These are phyloP conservation scores for Aspergillus alliaceus DNA, from an alignment of 2,329 filamentous ascomycete genomes.

Conservation along the genomic window DNA sequence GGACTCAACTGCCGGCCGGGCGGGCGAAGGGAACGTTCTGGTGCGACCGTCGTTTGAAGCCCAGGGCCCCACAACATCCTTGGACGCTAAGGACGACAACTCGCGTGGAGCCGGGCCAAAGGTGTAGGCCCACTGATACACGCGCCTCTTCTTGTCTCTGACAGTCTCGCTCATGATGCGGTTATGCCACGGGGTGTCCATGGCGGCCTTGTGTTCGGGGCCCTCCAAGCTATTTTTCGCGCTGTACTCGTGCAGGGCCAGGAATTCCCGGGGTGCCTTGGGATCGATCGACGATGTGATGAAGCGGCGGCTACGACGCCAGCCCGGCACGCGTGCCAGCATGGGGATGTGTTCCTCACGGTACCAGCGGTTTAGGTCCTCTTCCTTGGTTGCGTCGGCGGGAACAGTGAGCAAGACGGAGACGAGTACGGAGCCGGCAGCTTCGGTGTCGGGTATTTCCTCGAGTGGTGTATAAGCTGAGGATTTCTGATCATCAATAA, in stretches of 20 bases:
- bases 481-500: slow-evolving; percentile 58
- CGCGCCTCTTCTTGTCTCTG: slow-evolving; percentile 56
- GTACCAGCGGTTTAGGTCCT: slow-evolving; percentile 68
- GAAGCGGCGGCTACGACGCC: slow-evolving; percentile 72
- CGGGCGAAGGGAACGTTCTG: slow-evolving; percentile 48
- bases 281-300: slow-evolving; percentile 65
- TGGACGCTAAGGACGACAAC: slow-evolving; percentile 55
- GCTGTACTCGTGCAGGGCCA: slow-evolving; percentile 72
- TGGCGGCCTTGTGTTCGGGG: slow-evolving; percentile 62
- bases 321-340: slow-evolving; percentile 73
- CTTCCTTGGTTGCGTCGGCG: slow-evolving; percentile 55
- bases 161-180: slow-evolving; percentile 62
- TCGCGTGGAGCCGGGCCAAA: slow-evolving; percentile 76
- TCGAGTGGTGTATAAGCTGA: slow-evolving; percentile 62
- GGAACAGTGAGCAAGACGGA: slow-evolving; percentile 61
- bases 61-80: slow-evolving; percentile 52
- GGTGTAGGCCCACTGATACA: slow-evolving; percentile 73
- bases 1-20: slow-evolving; percentile 61
- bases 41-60: slow-evolving; percentile 57
- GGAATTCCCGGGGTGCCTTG: slow-evolving; percentile 55
- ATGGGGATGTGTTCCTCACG: slow-evolving; percentile 71
- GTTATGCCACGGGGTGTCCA: slow-evolving; percentile 61
- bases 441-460: slow-evolving; percentile 58
- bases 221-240: slow-evolving; percentile 67
- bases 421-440: slow-evolving; percentile 61